These are phyloP conservation scores for Exsudoporus floridanus DNA, from an alignment of 1,284 basidiomycete species.

Conservation along the genomic window DNA sequence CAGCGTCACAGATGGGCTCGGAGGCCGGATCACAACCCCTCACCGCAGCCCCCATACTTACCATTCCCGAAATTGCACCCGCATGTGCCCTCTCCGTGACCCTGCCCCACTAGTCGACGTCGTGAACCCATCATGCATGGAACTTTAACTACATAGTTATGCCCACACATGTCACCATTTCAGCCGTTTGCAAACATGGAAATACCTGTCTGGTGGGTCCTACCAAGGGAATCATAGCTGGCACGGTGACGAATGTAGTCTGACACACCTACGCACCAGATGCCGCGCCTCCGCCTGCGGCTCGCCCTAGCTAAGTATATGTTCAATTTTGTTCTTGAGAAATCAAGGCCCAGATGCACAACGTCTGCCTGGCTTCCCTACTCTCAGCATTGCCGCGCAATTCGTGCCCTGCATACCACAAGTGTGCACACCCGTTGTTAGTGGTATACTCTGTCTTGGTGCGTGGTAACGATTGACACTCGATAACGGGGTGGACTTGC, in stretches of 20 bases:
- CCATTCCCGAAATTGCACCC: constrained; percentile 57
- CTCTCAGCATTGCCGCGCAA: constrained; percentile 65
- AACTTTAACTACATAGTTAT: constrained; percentile 71
- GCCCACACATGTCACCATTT: constrained; percentile 74
- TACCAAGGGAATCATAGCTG: constrained; percentile 65
- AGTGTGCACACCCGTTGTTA: constrained; percentile 65
- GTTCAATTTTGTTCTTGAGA: constrained; percentile 76
- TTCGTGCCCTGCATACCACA: constrained; percentile 85
- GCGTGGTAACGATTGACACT: background rate
- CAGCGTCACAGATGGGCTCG: constrained; percentile 9
- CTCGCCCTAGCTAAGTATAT: constrained; percentile 76
- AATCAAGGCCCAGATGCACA: constrained; percentile 68
- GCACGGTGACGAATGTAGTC: constrained; percentile 66
- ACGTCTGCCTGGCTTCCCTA: constrained; percentile 61
- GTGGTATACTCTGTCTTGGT: constrained; percentile 45
- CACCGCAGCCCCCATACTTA: constrained; percentile 21
- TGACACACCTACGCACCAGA: constrained; percentile 85
- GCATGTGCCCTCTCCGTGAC: constrained; percentile 71
- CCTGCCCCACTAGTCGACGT: constrained; percentile 73
- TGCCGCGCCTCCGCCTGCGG: constrained; percentile 59
- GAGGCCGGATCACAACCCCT: constrained; percentile 11
- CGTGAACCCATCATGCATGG: constrained; percentile 83
- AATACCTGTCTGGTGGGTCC: constrained; percentile 86
- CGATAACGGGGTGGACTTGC: constrained; percentile 69
- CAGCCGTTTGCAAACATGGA: constrained; percentile 78